Percentiles rank a stretch among this genome's conserved stretches.
These are phyloP conservation scores for Scheffersomyces amazonensis DNA, from an alignment of 805 yeast genomes.

Conservation along the genomic window DNA sequence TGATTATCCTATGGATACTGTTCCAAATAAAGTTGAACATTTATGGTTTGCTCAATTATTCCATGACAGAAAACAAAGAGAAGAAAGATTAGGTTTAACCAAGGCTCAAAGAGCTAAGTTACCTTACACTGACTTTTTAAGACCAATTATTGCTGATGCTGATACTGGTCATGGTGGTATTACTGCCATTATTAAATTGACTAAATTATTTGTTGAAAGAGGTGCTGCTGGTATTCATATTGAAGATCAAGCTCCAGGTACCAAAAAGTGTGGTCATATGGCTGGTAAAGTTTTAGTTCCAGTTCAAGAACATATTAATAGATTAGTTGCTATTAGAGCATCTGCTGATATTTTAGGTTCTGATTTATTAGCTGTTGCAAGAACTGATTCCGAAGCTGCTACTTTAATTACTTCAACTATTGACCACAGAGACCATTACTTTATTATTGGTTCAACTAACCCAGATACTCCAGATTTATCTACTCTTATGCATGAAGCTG, in stretches of 20 bases:
- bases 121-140: conserved; percentile 78
- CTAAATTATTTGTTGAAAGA: conserved; percentile 93
- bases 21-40: conserved; percentile 97
- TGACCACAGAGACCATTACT: conserved; percentile 92
- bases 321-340: conserved; percentile 90
- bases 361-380: conserved; percentile 82
- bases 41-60: conserved; percentile 94
- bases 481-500: conserved; percentile 79
- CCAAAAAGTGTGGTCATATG: conserved; percentile 99
- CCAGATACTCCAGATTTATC: conserved; percentile 73
- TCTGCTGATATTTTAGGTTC: conserved; percentile 92
- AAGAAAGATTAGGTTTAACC: conserved; percentile 66
- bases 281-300: conserved; percentile 98
- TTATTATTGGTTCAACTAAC: conserved; percentile 87
- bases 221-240: conserved; percentile 99
- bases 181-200: conserved; percentile 92
- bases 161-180: conserved; percentile 99
- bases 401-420: conserved; percentile 91
- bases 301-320: conserved; percentile 94
- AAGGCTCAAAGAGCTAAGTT: conserved; percentile 65
- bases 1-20: conserved; percentile 98
- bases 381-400: conserved; percentile 98
- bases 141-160: conserved; percentile 96
- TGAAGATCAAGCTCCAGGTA: conserved; percentile 99
- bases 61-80: conserved; percentile 96